These are phyloP conservation scores for Fusarium incarnatum DNA, from an alignment of 2,329 filamentous ascomycete genomes.

Conservation along the genomic window DNA sequence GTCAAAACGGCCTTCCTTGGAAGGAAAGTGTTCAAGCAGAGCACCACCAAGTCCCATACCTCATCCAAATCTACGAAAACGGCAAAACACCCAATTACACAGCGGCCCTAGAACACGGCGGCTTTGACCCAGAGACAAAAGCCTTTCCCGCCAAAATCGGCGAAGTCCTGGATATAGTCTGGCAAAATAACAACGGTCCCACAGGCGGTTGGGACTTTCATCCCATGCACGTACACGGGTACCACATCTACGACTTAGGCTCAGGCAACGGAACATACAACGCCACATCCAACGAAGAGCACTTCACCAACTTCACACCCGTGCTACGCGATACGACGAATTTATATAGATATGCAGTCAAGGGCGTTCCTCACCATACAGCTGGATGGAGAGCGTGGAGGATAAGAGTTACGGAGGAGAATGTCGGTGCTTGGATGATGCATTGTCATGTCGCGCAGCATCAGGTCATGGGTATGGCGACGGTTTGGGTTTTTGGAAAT, in stretches of 20 bases:
- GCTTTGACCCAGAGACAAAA: constrained; percentile 64
- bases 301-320: constrained; percentile 26
- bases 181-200: constrained; percentile 54
- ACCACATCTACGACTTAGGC: constrained; percentile 28
- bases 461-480: constrained; percentile 64
- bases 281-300: constrained; percentile 10
- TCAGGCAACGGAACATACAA: constrained; percentile 29
- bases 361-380: constrained; percentile 54
- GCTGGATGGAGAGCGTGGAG: constrained; percentile 72
- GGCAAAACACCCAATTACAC: constrained; percentile 60
- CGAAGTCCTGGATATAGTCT: constrained; percentile 67
- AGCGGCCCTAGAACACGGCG: constrained; percentile 60
- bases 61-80: constrained; percentile 29
- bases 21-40: constrained; percentile 30
- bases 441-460: constrained; percentile 71
- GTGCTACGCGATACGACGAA: constrained; percentile 47
- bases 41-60: constrained; percentile 28
- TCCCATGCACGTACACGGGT: constrained; percentile 26
- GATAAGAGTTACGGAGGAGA: constrained; percentile 53
- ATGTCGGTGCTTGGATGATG: constrained; percentile 71
- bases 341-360: constrained; percentile 64
- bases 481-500: constrained; percentile 46
- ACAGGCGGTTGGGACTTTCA: constrained; percentile 47
- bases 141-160: constrained; percentile 66
- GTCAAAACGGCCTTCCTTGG: constrained; percentile 29